Evolutionary conservation across 2,329 filamentous ascomycete species (phyloP).

Genomic region (Aspergillus fumigatiaffinis): DNA sequence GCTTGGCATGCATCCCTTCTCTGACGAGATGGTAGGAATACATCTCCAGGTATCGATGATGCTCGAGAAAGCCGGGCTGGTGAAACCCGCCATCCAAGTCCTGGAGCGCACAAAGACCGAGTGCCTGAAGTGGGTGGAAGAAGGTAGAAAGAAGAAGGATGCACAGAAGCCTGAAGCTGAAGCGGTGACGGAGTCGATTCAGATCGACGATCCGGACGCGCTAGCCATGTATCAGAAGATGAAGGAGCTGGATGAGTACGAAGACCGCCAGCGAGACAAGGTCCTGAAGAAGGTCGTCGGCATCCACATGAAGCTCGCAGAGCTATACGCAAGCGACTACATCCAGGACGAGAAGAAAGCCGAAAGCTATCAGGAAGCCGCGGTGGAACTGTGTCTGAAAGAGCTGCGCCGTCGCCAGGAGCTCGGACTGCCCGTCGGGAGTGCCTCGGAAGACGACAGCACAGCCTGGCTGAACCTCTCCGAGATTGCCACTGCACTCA

Average conservation of each 20-base stretch:
- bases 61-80: constrained; percentile 72
- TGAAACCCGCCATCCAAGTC: constrained; percentile 67
- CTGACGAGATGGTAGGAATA: constrained; percentile 85
- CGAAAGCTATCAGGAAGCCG: constrained; percentile 72
- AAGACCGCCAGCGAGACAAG: constrained; percentile 53
- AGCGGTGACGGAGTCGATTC: constrained; percentile 15
- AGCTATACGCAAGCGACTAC: constrained; percentile 74
- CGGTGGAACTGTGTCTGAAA: constrained; percentile 72
- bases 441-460: constrained; percentile 49
- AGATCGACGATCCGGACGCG: constrained; percentile 17
- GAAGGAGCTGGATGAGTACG: constrained; percentile 24
- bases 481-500: constrained; percentile 32
- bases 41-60: constrained; percentile 76
- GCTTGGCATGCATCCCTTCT: constrained; percentile 78
- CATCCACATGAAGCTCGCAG: constrained; percentile 77
- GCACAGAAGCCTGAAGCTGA: constrained; percentile 15
- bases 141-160: constrained; percentile 20
- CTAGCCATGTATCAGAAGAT: constrained; percentile 20
- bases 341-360: constrained; percentile 70
- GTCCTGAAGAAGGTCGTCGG: constrained; percentile 70
- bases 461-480: constrained; percentile 36
- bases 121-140: constrained; percentile 48
- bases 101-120: constrained; percentile 73
- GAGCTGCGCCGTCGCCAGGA: constrained; percentile 67
- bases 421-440: constrained; percentile 63